These are phyloP conservation scores for Clavispora fructus DNA, from an alignment of 805 yeast species.

Conservation along the genomic window DNA sequence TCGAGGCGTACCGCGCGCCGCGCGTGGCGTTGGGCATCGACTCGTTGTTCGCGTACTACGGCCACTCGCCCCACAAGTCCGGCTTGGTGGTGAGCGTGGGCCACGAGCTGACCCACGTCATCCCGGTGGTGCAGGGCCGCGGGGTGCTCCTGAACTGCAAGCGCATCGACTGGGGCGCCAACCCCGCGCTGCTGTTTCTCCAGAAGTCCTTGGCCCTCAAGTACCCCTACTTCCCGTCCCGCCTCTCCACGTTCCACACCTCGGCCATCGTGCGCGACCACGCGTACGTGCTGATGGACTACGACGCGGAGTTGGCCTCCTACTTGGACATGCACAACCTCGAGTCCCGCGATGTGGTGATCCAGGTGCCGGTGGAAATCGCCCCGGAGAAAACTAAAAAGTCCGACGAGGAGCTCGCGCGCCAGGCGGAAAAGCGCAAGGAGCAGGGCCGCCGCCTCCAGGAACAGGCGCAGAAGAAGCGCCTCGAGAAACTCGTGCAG, in stretches of 20 bases:
- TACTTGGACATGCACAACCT: constrained; percentile 58
- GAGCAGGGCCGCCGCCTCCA: constrained; percentile 87
- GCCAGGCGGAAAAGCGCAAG: constrained; percentile 71
- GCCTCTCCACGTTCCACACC: constrained; percentile 57
- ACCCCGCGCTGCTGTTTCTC: constrained; percentile 60
- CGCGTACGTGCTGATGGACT: constrained; percentile 73
- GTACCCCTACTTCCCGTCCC: constrained; percentile 88
- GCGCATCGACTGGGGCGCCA: constrained; percentile 91
- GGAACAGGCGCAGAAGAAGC: constrained; percentile 83
- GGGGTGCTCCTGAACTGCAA: constrained; percentile 66
- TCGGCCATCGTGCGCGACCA: constrained; percentile 65
- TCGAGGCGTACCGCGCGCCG: constrained; percentile 78
- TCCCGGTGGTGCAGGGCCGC: constrained; percentile 73
- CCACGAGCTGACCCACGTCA: constrained; percentile 71
- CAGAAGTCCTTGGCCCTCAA: constrained; percentile 64
- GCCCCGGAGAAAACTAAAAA: constrained; percentile 59
- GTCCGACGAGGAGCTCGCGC: constrained; percentile 63
- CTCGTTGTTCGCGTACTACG: constrained; percentile 68
- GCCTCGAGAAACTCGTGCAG: constrained; percentile 74
- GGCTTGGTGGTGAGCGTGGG: constrained; percentile 86
- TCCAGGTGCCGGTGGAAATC: constrained; percentile 73
- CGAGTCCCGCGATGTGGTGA: constrained; percentile 63
- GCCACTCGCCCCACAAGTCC: constrained; percentile 42
- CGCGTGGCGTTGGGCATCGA: constrained; percentile 79
- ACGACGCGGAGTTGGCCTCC: constrained; percentile 53